phyloP scores from a whole-genome alignment of 805 yeast species.

The Yamadazyma paraphyllophila region DNA sequence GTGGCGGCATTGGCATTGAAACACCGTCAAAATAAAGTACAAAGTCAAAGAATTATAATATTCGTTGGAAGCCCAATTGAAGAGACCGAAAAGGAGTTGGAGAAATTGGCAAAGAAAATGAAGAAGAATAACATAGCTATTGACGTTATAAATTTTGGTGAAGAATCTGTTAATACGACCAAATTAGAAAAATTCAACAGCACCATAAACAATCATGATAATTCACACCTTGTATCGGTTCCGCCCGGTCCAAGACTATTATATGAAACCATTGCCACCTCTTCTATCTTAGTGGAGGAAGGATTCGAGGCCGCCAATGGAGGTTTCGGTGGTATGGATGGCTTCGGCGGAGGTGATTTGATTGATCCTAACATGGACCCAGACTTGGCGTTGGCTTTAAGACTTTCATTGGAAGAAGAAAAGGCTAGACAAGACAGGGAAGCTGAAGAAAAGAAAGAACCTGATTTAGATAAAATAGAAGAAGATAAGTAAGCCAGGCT shows the following conservation, averaged over 20 bases:
- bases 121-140: conserved; percentile 90
- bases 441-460: conserved; percentile 34
- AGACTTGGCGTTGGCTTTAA: conserved; percentile 91
- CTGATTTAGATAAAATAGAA: conserved; percentile 31
- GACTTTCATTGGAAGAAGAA: conserved; percentile 93
- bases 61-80: conserved; percentile 86
- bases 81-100: conserved; percentile 68
- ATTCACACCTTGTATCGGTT: conserved; percentile 78
- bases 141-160: conserved; percentile 91
- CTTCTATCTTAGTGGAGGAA: conserved; percentile 70
- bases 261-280: conserved; percentile 75
- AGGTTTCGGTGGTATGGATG: conserved; percentile 27
- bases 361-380: conserved; percentile 91
- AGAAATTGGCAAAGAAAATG: conserved; percentile 83
- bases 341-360: conserved; percentile 37
- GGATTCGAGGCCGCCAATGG: conserved; percentile 53
- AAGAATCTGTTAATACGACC: conserved; percentile 70
- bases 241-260: conserved; percentile 86
- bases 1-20: conserved; percentile 89
- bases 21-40: conserved; percentile 93
- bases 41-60: conserved; percentile 82
- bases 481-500: conserved; percentile 13
- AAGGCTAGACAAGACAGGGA: conserved; percentile 85
- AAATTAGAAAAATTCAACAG: conserved; percentile 78
- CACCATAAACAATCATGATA: conserved; percentile 70